A percentile compares a stretch with the other conserved stretches of the same genome.
Evolutionary conservation across 805 yeast species (phyloP).

Genomic region (Wickerhamomyces tratensis): DNA sequence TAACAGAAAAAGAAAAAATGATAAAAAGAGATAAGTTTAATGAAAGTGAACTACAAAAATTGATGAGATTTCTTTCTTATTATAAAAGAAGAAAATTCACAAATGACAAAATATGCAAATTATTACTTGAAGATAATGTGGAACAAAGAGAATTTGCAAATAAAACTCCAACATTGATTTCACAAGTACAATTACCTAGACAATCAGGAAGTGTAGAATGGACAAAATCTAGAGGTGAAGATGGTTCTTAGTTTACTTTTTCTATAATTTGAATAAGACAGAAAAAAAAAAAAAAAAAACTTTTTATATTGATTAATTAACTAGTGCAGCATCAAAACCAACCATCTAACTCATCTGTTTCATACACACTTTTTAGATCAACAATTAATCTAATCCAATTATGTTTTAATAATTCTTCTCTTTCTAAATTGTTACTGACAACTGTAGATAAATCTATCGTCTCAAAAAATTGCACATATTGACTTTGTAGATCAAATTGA

Average conservation of each 20-base stretch:
- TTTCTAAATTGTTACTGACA: neutral
- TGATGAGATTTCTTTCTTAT: conserved; percentile 28
- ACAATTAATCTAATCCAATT: conserved; percentile 16
- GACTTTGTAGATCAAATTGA: conserved; percentile 11
- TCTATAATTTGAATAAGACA: neutral
- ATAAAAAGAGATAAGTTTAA: conserved; percentile 37
- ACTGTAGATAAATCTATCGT: neutral
- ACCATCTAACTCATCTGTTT: conserved; percentile 16
- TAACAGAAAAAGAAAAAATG: conserved; percentile 30
- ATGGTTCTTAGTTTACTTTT: conserved; percentile 27
- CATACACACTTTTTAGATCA: conserved; percentile 8
- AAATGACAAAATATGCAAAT: conserved; percentile 27
- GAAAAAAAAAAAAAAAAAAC: neutral
- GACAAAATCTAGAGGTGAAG: conserved; percentile 76
- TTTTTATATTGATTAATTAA: conserved; percentile 1
- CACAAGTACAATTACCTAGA: conserved; percentile 28
- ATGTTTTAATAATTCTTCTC: neutral
- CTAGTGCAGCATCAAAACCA: conserved; percentile 11
- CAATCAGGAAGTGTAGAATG: conserved; percentile 72
- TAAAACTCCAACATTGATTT: conserved; percentile 1
- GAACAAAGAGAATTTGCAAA: conserved; percentile 23
- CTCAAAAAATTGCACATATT: conserved; percentile 7
- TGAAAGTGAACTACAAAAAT: conserved; percentile 27
- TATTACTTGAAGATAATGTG: conserved; percentile 26
- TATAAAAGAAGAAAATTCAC: conserved; percentile 20